These are phyloP conservation scores for Aphanomyces astaci DNA, from an alignment of 352 stramenopile species.

Conservation along the genomic window DNA sequence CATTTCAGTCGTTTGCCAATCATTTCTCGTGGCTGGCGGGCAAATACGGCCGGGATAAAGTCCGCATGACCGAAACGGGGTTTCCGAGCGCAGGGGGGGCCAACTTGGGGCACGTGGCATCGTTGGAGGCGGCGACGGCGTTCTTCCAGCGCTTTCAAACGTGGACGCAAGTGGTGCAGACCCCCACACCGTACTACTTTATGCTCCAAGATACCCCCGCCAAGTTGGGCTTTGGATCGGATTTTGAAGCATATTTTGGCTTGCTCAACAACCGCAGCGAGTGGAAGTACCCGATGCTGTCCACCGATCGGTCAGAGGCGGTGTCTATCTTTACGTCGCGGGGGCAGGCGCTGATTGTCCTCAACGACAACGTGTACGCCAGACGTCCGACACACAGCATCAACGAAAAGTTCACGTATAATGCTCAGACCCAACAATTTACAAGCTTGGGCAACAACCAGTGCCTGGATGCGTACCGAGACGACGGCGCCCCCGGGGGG, in stretches of 20 bases:
- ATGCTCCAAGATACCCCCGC: slow-evolving; percentile 13
- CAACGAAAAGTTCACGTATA: neutral
- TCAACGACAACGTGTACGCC: neutral
- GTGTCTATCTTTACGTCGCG: neutral
- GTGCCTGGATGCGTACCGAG: neutral
- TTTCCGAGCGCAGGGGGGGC: slow-evolving; percentile 28
- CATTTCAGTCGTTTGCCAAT: slow-evolving; percentile 41
- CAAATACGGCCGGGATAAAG: slow-evolving; percentile 38
- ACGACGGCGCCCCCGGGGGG: too few species aligned
- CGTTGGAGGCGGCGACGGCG: neutral
- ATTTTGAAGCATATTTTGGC: slow-evolving; percentile 14
- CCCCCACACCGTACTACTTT: slow-evolving; percentile 18
- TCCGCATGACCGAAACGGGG: slow-evolving; percentile 45
- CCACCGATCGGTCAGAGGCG: neutral
- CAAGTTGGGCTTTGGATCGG: neutral
- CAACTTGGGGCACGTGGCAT: neutral
- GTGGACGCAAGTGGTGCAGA: neutral
- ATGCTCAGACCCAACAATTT: neutral
- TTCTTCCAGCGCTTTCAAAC: neutral
- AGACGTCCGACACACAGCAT: neutral
- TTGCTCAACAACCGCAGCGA: neutral
- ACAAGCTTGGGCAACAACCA: neutral
- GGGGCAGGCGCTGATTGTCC: neutral
- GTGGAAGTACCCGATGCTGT: neutral
- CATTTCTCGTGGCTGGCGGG: slow-evolving; percentile 37